Base-by-base conservation (phyloP, 2,329 filamentous ascomycete genomes). In the Diaporthe humulicola region DNA sequence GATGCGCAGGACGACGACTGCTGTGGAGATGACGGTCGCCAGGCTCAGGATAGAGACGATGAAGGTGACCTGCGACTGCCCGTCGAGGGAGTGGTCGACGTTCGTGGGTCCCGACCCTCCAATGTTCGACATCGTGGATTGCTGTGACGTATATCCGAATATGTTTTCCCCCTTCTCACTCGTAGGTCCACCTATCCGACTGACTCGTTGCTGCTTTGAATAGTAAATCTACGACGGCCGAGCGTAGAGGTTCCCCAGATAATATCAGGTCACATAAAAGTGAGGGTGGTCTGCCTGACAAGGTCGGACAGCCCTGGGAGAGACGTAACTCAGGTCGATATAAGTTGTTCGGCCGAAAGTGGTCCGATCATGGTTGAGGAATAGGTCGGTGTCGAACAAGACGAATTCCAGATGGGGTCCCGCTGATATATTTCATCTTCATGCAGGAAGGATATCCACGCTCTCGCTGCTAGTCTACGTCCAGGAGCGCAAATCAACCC, bases 31-130 rank as follows among this genome's bases (percentile, higher is more conserved):
- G 12, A 74, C 72, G 36, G 75, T 76, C 67, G 77, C 77, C 36
- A 80, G 75, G n/a, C 76, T 61, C 33, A 81, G 48, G 38, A 81
- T 77, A 22, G 77, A 64, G 33, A 78, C 69, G 25, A 80, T 77
- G 36, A 78, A 79, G 17, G 70, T 38, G 25, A 74, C 70, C 36
- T 78, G 76, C 4, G 77, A 74, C 58, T 80, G 66, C 57, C 69
- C 77, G 38, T 80, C 79, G 42, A 77, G 76, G 28, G 76, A 69
- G 66, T 77, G 78, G 66, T 80, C 71, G 57, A 78, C 28, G n/a
- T 61, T 19, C 3, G 57, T 33, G 12, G 38, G 36, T 2, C 50
- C 70, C 1, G 57, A 54, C n/a, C 64, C 64, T 45, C 70, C 70
- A 50, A 72, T 72, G 36, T 72, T 72, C 48, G 70, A 72, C 70